A percentile compares a stretch with the other conserved stretches of the same genome.
These are phyloP conservation scores for Leccinum subrobustum DNA, from an alignment of 1,284 basidiomycete genomes.

Conservation along the genomic window DNA sequence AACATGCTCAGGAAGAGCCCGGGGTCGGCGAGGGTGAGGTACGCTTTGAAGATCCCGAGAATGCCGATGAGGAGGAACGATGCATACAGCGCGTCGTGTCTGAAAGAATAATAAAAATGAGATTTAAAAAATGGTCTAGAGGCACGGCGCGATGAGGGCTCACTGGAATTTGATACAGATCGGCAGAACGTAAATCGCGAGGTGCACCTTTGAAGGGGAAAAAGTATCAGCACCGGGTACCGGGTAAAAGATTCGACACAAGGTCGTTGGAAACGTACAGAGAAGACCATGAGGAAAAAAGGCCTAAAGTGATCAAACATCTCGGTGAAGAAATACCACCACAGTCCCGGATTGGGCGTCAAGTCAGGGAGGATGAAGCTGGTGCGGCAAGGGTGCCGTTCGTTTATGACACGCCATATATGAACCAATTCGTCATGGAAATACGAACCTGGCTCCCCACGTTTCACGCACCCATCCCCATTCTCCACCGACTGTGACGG, in stretches of 20 bases:
- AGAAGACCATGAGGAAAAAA: slow-evolving; percentile 97
- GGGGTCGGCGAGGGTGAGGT: slow-evolving; percentile 88
- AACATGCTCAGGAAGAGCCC: slow-evolving; percentile 84
- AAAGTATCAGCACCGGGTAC: background rate
- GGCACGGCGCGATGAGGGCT: slow-evolving; percentile 20
- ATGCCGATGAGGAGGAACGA: slow-evolving; percentile 77
- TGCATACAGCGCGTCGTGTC: slow-evolving; percentile 85
- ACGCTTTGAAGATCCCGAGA: slow-evolving; percentile 86
- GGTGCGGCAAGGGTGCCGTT: background rate
- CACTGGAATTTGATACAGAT: slow-evolving; percentile 87
- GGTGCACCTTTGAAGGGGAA: slow-evolving; percentile 63
- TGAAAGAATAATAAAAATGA: slow-evolving; percentile 28
- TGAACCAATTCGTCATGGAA: background rate
- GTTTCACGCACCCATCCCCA: slow-evolving; percentile 72
- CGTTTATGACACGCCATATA: background rate
- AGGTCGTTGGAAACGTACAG: slow-evolving; percentile 48
- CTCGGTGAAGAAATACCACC: slow-evolving; percentile 99
- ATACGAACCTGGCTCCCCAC: slow-evolving; percentile 80
- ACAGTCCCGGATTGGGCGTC: slow-evolving; percentile 91
- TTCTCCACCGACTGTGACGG: slow-evolving; percentile 49
- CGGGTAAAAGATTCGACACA: background rate
- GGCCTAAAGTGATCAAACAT: slow-evolving; percentile 98
- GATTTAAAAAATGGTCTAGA: background rate
- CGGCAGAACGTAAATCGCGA: slow-evolving; percentile 82
- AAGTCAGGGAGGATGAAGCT: slow-evolving; percentile 80